Percentiles rank a stretch among this genome's conserved stretches.
Conservation (phyloP, 106 monocot species). For the Ottelia alismoides region DNA sequence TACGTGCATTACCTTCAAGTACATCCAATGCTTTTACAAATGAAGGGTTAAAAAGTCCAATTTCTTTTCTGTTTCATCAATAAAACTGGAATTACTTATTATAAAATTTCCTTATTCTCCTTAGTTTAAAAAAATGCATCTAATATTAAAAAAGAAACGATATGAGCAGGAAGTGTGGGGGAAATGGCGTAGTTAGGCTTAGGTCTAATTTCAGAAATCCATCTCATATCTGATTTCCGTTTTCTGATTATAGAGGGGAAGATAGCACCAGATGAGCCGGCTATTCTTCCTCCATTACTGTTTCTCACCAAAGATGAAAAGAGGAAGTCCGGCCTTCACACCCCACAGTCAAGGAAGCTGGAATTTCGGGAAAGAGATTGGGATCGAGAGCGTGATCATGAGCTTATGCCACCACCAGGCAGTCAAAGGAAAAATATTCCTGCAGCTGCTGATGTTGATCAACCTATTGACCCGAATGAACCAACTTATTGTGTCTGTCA, state of each 20-base stretch:
- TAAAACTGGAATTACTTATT: no score
- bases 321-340: constrained; percentile 43
- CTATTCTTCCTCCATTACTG: constrained; percentile 71
- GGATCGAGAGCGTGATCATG: constrained; percentile 72
- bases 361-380: constrained; percentile 68
- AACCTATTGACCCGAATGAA: constrained; percentile 92
- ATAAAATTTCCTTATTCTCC: no score
- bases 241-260: constrained; percentile 94
- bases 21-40: no score
- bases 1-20: no score
- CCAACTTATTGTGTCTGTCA: constrained; percentile 95
- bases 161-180: no score
- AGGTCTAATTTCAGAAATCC: no score
- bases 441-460: constrained; percentile 59
- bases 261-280: constrained; percentile 77
- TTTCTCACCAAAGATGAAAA: constrained; percentile 62
- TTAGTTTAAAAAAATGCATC: no score
- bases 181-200: no score
- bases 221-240: not conserved
- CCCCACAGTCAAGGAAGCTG: constrained; percentile 62
- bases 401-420: constrained; percentile 93
- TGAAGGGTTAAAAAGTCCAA: no score
- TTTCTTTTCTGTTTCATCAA: no score
- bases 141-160: no score
- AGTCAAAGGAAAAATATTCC: constrained; percentile 63